Base-by-base conservation (phyloP, 2,329 filamentous ascomycete genomes). In the Ramularia endophylla region DNA sequence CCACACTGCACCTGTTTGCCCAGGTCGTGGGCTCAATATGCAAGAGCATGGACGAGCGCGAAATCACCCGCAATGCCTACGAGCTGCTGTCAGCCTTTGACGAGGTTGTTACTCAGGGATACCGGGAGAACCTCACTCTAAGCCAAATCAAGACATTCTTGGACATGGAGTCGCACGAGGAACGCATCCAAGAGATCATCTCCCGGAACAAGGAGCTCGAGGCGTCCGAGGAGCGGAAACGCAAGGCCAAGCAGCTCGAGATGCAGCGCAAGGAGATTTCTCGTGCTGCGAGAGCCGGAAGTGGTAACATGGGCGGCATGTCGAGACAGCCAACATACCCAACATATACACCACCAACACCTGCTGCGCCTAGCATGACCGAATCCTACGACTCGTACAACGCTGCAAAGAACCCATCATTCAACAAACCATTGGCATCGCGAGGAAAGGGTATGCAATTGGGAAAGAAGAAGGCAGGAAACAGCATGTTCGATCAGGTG, bases 391-490 rank as follows among this genome's bases (percentile, higher is more conserved):
- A 97, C 66, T 84, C 80, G 25, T 98, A 98, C 65, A 89, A 95
- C 66, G 88, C 89, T 1, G 92, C 95, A 67, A 97, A 95, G 80
- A 95, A 95, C 72, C 95, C 95, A 71, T 72, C 81, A 1, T 84
- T 80, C 61, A 80, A 80, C 69, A 94, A 92, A 78, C 70, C 75
- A 37, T 62, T 78, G 58, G 78, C 85, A 37, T 78, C 83, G 45
- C 87, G 94, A 69, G 88, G 87, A 57, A 98, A 98, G 73, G 92
- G 92, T 54, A 98, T 98, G 94, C 90, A 97, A 67, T 74, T 98
- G 43, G 92, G 92, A 67, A 97, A 97, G 74, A 98, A 98, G 72
- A 97, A 97, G 73, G 89, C 87, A 16, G 94, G 85, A 20, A 90
- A 94, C 65, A 90, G 94, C 65, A 95, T 97, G 75, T 97, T 94